Base-by-base conservation (phyloP, 371 early-diverging fungal species). In the Entomophthora muscae region DNA sequence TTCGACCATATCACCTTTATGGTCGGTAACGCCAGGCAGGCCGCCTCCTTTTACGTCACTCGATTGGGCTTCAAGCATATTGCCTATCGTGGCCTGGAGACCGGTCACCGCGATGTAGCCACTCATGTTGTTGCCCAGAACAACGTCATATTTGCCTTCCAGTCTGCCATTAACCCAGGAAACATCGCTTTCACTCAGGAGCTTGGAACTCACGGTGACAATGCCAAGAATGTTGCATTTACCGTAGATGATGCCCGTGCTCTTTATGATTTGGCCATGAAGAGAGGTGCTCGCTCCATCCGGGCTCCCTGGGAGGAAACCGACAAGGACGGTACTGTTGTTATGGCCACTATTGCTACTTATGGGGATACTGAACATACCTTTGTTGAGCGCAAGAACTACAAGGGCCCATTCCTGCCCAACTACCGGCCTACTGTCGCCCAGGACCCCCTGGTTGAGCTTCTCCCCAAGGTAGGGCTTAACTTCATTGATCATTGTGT, bases 41-140 rank as follows among this genome's bases (percentile, higher is more conserved):
- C 95, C 52, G 96, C 96, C 56, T 83, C 89, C 64, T 95, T 78
- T 78, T 91, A 91, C 70, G 76, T 78, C 70, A 86, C 87, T 56
- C 81, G 84, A 61, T 83, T 94, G 68, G 98, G 98, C 26, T 97
- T 95, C 78, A 78, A 83, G 71, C 85, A 90, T 67, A 64, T 92
- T 54, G 95, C 93, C 27, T 95, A 95, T 77, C 83, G 85, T 68
- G 98, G 98, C 10, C 82, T 97, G 53, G 98, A 97, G 73, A 97
- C 94, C 51, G 95, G 95, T 30, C 71, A 78, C 70, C 87, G 98
- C 68, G 82, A 94, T 32, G 78, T 90, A 13, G 88, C 80, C 53
- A 75, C 88, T 31, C 94, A 95, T 72, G 95, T 86, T 22, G 87
- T 97, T 52, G 71, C 79, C 62, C 90, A 89, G 73, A 82, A 85